These are phyloP conservation scores for Cytidiella melzeri DNA, from an alignment of 768 basidiomycete genomes.

Conservation along the genomic window DNA sequence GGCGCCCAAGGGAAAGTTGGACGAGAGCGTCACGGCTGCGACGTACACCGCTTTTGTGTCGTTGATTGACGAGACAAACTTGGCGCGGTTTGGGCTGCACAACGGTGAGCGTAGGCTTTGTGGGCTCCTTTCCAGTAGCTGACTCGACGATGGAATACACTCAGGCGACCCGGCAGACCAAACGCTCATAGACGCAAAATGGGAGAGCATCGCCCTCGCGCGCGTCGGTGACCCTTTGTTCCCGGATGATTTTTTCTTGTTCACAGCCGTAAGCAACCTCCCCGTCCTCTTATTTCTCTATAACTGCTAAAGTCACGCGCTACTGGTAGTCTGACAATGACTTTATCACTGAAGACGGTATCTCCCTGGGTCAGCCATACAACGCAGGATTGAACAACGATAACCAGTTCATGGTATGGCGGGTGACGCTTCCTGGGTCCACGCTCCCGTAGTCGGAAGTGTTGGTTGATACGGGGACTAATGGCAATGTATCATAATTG, in stretches of 20 bases:
- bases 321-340: conserved; percentile 51
- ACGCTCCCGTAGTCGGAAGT: no score
- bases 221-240: conserved; percentile 41
- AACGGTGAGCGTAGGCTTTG: conserved; percentile 35
- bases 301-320: background rate
- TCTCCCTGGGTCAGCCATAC: conserved; percentile 44
- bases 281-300: background rate
- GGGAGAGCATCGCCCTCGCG: conserved; percentile 60
- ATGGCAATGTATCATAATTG: background rate
- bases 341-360: conserved; percentile 50
- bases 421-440: conserved; percentile 54
- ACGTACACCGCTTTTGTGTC: conserved; percentile 51
- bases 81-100: conserved; percentile 58
- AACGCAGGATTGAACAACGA: conserved; percentile 51
- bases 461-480: no score
- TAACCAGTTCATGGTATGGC: conserved; percentile 57
- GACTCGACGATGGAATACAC: background rate
- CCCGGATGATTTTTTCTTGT: conserved; percentile 65
- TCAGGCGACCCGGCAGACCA: conserved; percentile 43
- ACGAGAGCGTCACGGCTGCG: conserved; percentile 42
- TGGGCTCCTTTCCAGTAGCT: background rate
- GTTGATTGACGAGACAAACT: conserved; percentile 44
- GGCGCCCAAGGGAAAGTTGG: conserved; percentile 42
- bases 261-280: conserved; percentile 43
- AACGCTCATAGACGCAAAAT: conserved; percentile 58